Evolutionary conservation across 257 asterid genomes (phyloP), one percentile per base, ranked within the genome.

Genomic region (Thymus mandschuricus): DNA sequence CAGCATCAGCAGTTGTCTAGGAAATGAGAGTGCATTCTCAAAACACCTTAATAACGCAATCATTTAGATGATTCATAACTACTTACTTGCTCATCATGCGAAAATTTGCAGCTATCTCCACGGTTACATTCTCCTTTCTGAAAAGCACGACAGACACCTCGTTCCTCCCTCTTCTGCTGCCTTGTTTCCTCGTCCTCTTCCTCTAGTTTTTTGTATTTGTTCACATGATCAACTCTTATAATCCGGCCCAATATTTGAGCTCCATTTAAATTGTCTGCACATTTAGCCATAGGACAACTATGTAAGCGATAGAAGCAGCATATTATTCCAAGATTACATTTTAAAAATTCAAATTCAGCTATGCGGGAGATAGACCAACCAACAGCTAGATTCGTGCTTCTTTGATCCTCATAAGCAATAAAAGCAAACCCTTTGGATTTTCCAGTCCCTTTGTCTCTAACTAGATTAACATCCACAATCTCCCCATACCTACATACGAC

Each of bases 351-450:
- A 55, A 43, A 28, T 13, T 11, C 46, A 67, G 10, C 28, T 35
- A 45, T 27, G 51, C 45, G 66, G 72, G 4, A 77, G 12, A 68
- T 70, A 30, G 54, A 80, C 96, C 29, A 33, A 95, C 99, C 99
- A 38, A 95, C 98, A 11, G 97, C 97, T 3, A 91, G 98, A 81
- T 10, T 91, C 11, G 99, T 91, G 77, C 99, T 92, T 59, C 99
- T 86, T 80, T 95, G 99, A 83, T 95, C 99, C 85, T 95, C 99
- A 31, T 95, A 95, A 3, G 98, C 99, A 70, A 95, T 28, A 77
- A 95, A 95, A 35, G 96, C 96, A 70, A 91, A 95, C 10, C 99
- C 99, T 73, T 92, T 91, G 13, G 99, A 95, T 83, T 95, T 94
- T 3, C 98, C 99, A 2, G 99, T 95, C 55, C 79, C 92, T 81